Evolutionary conservation across 345 rosid species (phyloP).

Genomic region (Brassica rapa): DNA sequence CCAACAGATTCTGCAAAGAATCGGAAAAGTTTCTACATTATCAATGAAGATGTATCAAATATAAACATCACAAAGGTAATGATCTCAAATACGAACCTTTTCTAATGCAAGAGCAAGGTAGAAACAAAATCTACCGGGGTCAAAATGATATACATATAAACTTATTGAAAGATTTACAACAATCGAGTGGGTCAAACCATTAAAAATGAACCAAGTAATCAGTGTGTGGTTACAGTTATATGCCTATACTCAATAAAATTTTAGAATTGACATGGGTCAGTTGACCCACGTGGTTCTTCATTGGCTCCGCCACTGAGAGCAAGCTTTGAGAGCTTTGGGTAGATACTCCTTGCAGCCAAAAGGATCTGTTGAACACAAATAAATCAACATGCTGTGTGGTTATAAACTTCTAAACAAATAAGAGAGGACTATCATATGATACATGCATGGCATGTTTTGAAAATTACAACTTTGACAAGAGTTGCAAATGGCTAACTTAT

Average conservation of each 20-base stretch:
- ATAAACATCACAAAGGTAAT: neutral
- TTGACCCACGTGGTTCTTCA: too few relatives aligned
- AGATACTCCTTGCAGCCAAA: constrained; percentile 69
- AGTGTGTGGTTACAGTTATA: too few relatives aligned
- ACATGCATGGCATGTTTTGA: constrained; percentile 10
- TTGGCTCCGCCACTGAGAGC: constrained; percentile 42
- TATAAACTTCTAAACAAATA: neutral
- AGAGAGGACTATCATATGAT: neutral
- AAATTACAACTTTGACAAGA: constrained; percentile 1
- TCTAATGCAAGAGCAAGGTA: constrained; percentile 85
- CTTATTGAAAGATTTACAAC: too few relatives aligned
- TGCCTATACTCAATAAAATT: too few relatives aligned
- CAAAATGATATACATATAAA: too few relatives aligned
- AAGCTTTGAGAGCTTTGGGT: constrained; percentile 88
- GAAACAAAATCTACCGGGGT: too few relatives aligned
- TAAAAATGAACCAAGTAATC: too few relatives aligned
- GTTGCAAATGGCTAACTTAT: neutral
- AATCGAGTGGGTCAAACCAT: too few relatives aligned
- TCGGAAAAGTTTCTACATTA: neutral
- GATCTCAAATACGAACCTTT: constrained; percentile 52
- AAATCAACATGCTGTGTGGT: neutral
- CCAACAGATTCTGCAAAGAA: constrained; percentile 67
- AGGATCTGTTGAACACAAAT: constrained; percentile 57
- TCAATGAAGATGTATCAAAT: neutral
- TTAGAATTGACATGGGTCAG: too few relatives aligned